A percentile compares a stretch with the other conserved stretches of the same genome.
Conservation (phyloP, 164 flowering plant species). For the Annona cherimola region DNA sequence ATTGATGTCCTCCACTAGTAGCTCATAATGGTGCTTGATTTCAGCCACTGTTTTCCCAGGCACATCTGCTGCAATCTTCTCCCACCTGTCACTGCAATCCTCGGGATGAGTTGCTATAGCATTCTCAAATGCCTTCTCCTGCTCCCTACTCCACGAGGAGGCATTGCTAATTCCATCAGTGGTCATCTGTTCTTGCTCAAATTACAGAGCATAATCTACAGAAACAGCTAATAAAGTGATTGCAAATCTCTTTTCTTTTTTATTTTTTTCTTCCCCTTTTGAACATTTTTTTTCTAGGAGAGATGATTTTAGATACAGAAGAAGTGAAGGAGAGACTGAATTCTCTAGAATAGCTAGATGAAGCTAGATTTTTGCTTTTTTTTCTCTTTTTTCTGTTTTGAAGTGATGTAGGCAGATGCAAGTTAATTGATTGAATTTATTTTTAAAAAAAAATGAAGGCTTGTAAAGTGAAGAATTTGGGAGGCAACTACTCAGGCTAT, state of each 20-base stretch:
- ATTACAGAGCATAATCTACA: slow-evolving; percentile 5
- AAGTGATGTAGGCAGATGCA: slow-evolving; percentile 14
- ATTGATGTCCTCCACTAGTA: slow-evolving; percentile 65
- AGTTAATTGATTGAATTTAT: slow-evolving; percentile 14
- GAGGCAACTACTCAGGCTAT: slow-evolving; percentile 18
- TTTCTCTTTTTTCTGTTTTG: background rate
- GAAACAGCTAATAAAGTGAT: background rate
- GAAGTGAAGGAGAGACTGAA: background rate
- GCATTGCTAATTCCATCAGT: slow-evolving; percentile 43
- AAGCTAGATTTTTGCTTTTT: slow-evolving; percentile 26
- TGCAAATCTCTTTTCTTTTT: background rate
- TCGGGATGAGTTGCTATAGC: slow-evolving; percentile 70
- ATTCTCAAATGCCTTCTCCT: slow-evolving; percentile 83
- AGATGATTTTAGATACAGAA: background rate
- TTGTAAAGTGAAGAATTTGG: slow-evolving; percentile 5
- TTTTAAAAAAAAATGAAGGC: background rate
- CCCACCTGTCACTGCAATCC: slow-evolving; percentile 74
- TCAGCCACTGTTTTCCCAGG: slow-evolving; percentile 72
- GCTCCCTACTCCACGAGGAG: slow-evolving; percentile 72
- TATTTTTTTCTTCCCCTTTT: too few relatives aligned
- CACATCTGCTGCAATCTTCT: slow-evolving; percentile 71
- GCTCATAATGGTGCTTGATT: slow-evolving; percentile 67
- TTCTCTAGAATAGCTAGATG: slow-evolving; percentile 15
- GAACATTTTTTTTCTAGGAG: too few relatives aligned
- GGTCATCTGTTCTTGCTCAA: slow-evolving; percentile 42